Conservation (phyloP, 31 red algal genomes). For the Porphyra umbilicalis region DNA sequence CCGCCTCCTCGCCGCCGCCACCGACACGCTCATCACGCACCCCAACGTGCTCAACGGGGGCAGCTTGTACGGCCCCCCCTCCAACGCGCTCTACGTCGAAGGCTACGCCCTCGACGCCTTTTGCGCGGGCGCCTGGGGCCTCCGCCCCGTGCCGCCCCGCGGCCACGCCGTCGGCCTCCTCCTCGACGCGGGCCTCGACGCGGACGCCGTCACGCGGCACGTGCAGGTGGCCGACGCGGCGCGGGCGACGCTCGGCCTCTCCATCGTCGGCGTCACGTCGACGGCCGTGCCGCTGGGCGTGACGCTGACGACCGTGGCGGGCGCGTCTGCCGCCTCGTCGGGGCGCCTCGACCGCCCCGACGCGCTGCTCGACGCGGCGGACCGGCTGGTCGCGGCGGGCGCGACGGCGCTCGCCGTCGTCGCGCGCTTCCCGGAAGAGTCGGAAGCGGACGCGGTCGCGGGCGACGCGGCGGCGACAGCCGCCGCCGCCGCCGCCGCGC, state of each 20-base stretch:
- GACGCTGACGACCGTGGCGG: background rate
- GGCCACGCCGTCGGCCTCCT: constrained; percentile 52
- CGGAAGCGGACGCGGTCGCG: background rate
- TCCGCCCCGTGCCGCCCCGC: constrained; percentile 12
- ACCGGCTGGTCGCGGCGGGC: constrained; percentile 26
- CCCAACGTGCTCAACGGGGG: constrained; percentile 93
- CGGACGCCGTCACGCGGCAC: constrained; percentile 55
- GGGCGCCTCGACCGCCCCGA: constrained; percentile 39
- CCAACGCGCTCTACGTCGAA: constrained; percentile 87
- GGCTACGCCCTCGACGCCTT: constrained; percentile 84
- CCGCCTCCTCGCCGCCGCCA: constrained; percentile 61
- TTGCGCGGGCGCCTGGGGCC: constrained; percentile 31
- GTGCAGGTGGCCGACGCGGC: constrained; percentile 81
- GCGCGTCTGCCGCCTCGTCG: constrained; percentile 32
- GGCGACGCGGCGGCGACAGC: background rate
- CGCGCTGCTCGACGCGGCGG: constrained; percentile 41
- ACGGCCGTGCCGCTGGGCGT: constrained; percentile 53
- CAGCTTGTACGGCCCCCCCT: constrained; percentile 79
- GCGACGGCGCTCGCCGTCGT: constrained; percentile 70
- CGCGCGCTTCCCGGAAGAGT: constrained; percentile 51
- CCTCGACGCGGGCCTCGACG: constrained; percentile 52
- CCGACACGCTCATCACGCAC: constrained; percentile 76
- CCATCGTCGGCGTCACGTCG: constrained; percentile 23
- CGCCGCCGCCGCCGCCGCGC: constrained; percentile 20
- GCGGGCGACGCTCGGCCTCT: constrained; percentile 72